Evolutionary conservation across 345 rosid genomes (phyloP), one percentile per base, ranked within the genome.

Genomic region (Pistacia vera): DNA sequence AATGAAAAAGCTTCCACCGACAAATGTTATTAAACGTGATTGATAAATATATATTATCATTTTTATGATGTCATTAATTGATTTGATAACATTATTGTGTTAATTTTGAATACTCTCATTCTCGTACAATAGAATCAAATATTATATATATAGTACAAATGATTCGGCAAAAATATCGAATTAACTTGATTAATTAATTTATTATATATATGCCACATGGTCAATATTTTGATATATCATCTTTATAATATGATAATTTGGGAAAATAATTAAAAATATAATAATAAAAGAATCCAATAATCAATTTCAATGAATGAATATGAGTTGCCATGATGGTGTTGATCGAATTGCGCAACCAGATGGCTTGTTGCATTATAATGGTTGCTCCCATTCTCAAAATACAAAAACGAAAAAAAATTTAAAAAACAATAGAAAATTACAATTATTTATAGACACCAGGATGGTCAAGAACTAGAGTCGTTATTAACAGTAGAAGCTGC

Each of bases 381-480:
- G 58, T 52, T 67, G 71, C 58, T 51, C 36, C 65, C 65, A 30
- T 11, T 30, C 30, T 35, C 8, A 6, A 6, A 70, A 38, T 36
- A 0, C 30, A 13, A 52, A 35, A 52, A 17, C 2, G 11, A 22
- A 51, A 48, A 61, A 46, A 60, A 59, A 55, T 25, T 44, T 11
- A 5, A 12, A 44, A 25, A 25, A 13, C 18, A 60, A 66, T 52
- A 46, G n/a, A 58, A 22, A 11, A 10, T 38, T 58, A 14, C 65
- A n/a, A 36, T 38, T 59, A 46, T 60, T 41, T 72, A 72, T 66
- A 66, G 2, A 41, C 22, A 2, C n/a, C 18, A 20, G 1, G 35
- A 0, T 44, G 4, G 20, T 35, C 33, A 79, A 72, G 64, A 71
- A 66, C 70, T 79, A 2, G 66, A 65, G 35, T 63, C 58, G 16